These are phyloP conservation scores for Paramecium sexaurelia DNA, from an alignment of 73 alveolate genomes.

Conservation along the genomic window DNA sequence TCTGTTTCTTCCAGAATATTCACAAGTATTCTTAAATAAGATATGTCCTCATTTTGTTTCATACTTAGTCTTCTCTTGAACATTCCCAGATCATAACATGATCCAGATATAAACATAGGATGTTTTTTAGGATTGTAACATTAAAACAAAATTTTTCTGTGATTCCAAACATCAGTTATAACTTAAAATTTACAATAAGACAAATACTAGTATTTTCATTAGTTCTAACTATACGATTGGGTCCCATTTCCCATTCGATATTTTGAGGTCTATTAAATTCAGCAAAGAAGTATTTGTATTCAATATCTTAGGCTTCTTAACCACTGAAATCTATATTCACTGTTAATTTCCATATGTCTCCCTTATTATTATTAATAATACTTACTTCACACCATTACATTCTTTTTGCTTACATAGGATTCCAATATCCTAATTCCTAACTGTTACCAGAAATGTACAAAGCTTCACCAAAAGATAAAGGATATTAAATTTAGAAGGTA, in stretches of 20 bases:
- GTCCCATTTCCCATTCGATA: conserved; percentile 36
- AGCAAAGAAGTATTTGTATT: conserved; percentile 15
- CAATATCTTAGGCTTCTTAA: neutral
- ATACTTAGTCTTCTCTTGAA: neutral
- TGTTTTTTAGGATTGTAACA: conserved; percentile 11
- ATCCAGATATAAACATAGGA: conserved; percentile 12
- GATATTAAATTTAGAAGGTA: neutral
- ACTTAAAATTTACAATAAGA: neutral
- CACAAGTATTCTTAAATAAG: neutral
- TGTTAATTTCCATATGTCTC: neutral
- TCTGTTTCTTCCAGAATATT: conserved; percentile 11
- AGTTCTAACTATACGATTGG: neutral
- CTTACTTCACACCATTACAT: conserved; percentile 19
- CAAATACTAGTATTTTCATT: neutral
- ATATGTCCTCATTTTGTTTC: neutral
- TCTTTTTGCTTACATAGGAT: neutral
- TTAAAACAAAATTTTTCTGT: neutral
- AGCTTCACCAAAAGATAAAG: neutral
- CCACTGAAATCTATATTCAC: neutral
- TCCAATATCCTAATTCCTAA: neutral
- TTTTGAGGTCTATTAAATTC: neutral
- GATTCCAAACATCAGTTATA: conserved; percentile 27
- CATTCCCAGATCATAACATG: neutral
- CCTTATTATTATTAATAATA: neutral
- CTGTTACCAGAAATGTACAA: neutral